Evolutionary conservation across 805 yeast species (phyloP), one percentile per base, ranked within the genome.

Genomic region (Saccharomycopsis microspora): DNA sequence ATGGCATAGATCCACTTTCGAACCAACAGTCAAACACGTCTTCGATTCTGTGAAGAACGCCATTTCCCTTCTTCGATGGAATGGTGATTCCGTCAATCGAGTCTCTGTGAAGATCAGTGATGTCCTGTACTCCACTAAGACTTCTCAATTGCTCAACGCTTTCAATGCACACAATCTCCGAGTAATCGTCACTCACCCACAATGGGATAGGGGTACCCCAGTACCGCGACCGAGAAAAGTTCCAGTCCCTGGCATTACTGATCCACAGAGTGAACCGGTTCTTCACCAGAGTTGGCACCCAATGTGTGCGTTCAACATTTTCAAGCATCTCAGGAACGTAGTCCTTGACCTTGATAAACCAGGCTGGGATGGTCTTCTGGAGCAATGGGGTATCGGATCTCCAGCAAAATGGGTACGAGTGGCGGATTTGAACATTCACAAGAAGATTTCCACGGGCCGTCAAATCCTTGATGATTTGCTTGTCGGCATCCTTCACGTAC

Each of bases 21-120:
- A 93, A 93, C 99, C 99, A 93, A 73, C 99, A 93, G 71, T 93
- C 99, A 63, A 93, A 93, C 42, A 93, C 99, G 68, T 93, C 97
- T 64, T 90, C 97, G 52, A 93, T 76, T 74, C 99, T 84, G 64
- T 69, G 83, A 67, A 93, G 76, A 28, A 62, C 70, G 57, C 97
- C 96, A 64, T 88, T 88, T 58, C 97, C 97, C 62, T 75, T 65
- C 60, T 80, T 74, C 4, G 97, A 89, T 49, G 97, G 97, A 60
- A 93, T 93, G 53, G 96, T 88, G 63, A 93, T 79, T 53, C 81
- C 72, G 62, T 93, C 99, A 59, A 93, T 88, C 58, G 68, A 74
- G 59, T 93, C 97, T 69, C 98, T 87, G 71, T 93, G 99, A 58
- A 93, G 69, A 62, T 93, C 99, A 29, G 84, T 81, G 59, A 93